These are phyloP conservation scores for Spathaspora passalidarum DNA, from an alignment of 805 yeast species.

Conservation along the genomic window DNA sequence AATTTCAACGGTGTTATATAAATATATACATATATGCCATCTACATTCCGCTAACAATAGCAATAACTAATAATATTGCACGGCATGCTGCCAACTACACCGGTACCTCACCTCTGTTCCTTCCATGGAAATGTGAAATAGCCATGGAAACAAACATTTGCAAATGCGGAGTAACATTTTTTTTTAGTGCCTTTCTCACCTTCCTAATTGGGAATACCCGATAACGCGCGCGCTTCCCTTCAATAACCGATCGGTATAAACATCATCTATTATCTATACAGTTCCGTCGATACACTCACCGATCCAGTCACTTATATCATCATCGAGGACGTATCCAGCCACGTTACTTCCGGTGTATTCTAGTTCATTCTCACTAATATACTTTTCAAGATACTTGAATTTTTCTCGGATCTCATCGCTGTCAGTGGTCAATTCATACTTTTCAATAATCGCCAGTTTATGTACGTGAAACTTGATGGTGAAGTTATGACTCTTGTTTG, in stretches of 20 bases:
- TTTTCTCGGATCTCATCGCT: slow-evolving; percentile 10
- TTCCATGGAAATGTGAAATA: neutral
- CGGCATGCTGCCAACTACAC: neutral
- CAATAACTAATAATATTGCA: too few relatives aligned
- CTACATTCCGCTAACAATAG: too few relatives aligned
- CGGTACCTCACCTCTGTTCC: neutral
- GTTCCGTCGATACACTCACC: slow-evolving; percentile 47
- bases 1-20: too few relatives aligned
- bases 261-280: slow-evolving; percentile 11
- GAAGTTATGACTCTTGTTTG: slow-evolving; percentile 31
- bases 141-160: too few relatives aligned
- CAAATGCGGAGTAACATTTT: neutral
- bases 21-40: too few relatives aligned
- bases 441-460: slow-evolving; percentile 32
- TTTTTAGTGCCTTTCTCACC: neutral
- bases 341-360: slow-evolving; percentile 41
- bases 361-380: slow-evolving; percentile 25
- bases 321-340: slow-evolving; percentile 44
- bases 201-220: slow-evolving; percentile 13
- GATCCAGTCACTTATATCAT: slow-evolving; percentile 42
- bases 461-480: slow-evolving; percentile 44
- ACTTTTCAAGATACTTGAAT: slow-evolving; percentile 32
- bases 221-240: neutral
- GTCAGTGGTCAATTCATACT: slow-evolving; percentile 13
- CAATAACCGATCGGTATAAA: neutral